These are phyloP conservation scores for Scutellaria barbata DNA, from an alignment of 257 asterid genomes.

Conservation along the genomic window DNA sequence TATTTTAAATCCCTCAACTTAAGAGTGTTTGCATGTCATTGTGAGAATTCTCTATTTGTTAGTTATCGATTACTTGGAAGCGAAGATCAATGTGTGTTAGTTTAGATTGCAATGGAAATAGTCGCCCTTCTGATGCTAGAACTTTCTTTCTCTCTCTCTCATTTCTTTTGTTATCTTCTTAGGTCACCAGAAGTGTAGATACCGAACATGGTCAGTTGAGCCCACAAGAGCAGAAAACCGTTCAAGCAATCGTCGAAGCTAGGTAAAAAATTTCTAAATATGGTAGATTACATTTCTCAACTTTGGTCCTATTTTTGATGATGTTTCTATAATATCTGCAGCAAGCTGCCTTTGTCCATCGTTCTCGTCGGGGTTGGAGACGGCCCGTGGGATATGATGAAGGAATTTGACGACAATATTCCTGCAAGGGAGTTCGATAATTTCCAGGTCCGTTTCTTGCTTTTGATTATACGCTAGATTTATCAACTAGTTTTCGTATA, in stretches of 20 bases:
- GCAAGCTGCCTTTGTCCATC: slow-evolving; percentile 84
- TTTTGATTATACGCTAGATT: slow-evolving; percentile 2
- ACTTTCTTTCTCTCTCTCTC: background rate
- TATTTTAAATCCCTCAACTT: background rate
- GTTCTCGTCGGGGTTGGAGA: slow-evolving; percentile 92
- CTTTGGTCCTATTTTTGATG: background rate
- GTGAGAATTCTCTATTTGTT: background rate
- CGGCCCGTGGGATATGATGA: slow-evolving; percentile 98
- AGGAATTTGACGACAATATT: slow-evolving; percentile 86
- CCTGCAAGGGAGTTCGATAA: slow-evolving; percentile 87
- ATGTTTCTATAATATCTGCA: slow-evolving; percentile 41
- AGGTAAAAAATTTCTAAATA: slow-evolving; percentile 50
- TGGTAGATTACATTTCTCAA: slow-evolving; percentile 26
- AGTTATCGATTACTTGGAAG: slow-evolving; percentile 3
- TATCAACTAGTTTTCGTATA: background rate
- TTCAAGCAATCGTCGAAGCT: slow-evolving; percentile 81
- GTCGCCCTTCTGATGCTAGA: background rate
- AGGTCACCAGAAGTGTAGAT: slow-evolving; percentile 90
- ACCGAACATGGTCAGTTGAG: slow-evolving; percentile 71
- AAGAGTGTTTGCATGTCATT: background rate
- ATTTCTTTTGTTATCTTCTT: slow-evolving; percentile 6
- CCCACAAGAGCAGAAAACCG: slow-evolving; percentile 86
- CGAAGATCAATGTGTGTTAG: background rate
- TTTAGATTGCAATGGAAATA: background rate
- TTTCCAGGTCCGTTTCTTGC: slow-evolving; percentile 64